Percentiles rank a stretch among this genome's conserved stretches.
Conservation (phyloP, 768 basidiomycete species). For the Suillus tomentosus region DNA sequence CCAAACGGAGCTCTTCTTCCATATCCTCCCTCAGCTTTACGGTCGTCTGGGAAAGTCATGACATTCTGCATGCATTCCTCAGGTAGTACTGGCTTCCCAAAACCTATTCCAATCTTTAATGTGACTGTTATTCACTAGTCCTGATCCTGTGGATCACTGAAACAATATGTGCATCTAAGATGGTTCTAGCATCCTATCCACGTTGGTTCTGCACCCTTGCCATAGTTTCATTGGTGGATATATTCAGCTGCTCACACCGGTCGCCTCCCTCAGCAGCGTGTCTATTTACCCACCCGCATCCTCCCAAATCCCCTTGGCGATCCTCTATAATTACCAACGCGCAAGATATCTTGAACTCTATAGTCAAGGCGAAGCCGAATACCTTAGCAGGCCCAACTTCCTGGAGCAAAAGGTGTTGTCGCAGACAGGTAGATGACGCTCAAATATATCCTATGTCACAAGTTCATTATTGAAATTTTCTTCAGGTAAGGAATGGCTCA, state of each 20-base stretch:
- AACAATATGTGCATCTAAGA: background rate
- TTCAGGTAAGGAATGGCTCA: background rate
- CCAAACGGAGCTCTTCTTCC: slow-evolving; percentile 12
- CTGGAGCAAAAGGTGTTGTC: slow-evolving; percentile 27
- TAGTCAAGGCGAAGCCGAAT: slow-evolving; percentile 17
- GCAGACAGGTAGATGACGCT: slow-evolving; percentile 18
- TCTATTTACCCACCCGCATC: slow-evolving; percentile 25
- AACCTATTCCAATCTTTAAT: slow-evolving; percentile 40
- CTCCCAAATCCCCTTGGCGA: slow-evolving; percentile 4
- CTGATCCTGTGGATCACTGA: slow-evolving; percentile 32
- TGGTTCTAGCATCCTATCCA: slow-evolving; percentile 14
- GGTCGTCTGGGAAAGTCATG: slow-evolving; percentile 20
- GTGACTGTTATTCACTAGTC: slow-evolving; percentile 35
- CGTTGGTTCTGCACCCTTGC: slow-evolving; percentile 20
- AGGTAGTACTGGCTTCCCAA: slow-evolving; percentile 51
- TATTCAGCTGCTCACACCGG: slow-evolving; percentile 20
- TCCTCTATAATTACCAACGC: slow-evolving; percentile 24
- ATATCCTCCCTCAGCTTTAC: slow-evolving; percentile 15
- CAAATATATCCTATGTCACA: slow-evolving; percentile 23
- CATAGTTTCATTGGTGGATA: slow-evolving; percentile 27
- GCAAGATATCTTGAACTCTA: slow-evolving; percentile 24
- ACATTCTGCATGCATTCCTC: slow-evolving; percentile 49
- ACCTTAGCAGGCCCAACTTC: slow-evolving; percentile 13
- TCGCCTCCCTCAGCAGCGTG: slow-evolving; percentile 17
- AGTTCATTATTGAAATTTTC: background rate